phyloP scores from a whole-genome alignment of 2,329 filamentous ascomycete species.

The Nannizziopsis barbatae region DNA sequence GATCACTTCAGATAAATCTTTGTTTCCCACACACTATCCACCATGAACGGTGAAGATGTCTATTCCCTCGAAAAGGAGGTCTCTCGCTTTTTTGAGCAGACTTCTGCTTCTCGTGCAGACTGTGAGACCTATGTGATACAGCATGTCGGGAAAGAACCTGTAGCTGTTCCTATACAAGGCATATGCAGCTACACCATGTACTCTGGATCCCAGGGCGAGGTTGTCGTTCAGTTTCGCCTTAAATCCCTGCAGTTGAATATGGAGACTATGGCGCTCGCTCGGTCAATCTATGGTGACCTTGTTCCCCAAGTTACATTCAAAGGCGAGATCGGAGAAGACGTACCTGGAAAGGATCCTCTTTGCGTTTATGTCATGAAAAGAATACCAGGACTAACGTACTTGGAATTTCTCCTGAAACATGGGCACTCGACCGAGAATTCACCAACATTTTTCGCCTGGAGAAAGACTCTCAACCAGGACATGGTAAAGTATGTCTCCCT shows the following conservation, averaged over 20 bases:
- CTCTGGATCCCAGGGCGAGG: constrained; percentile 26
- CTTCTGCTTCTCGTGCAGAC: constrained; percentile 1
- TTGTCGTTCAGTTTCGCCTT: constrained; percentile 32
- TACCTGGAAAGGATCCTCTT: constrained; percentile 24
- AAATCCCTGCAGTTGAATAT: constrained; percentile 26
- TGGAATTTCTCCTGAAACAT: constrained; percentile 30
- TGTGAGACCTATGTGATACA: constrained; percentile 18
- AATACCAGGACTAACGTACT: constrained; percentile 21
- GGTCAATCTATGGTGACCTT: constrained; percentile 25
- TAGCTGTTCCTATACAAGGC: constrained; percentile 29
- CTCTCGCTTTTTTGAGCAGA: constrained; percentile 1
- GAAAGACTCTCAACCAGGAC: constrained; percentile 29
- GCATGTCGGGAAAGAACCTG: constrained; percentile 23
- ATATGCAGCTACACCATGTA: constrained; percentile 35
- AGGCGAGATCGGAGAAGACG: constrained; percentile 23
- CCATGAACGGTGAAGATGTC: neutral
- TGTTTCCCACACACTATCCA: neutral
- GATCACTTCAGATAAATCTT: no score
- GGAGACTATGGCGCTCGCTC: constrained; percentile 23
- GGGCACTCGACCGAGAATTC: constrained; percentile 26
- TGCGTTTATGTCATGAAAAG: constrained; percentile 31
- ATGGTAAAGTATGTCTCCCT: constrained; percentile 21
- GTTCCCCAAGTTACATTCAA: constrained; percentile 20
- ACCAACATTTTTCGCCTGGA: constrained; percentile 23
- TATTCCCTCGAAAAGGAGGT: constrained; percentile 7